Evolutionary conservation across 495 filamentous ascomycete genomes (phyloP), one percentile per base, ranked within the genome.

Genomic region (Haplographium delicatum): DNA sequence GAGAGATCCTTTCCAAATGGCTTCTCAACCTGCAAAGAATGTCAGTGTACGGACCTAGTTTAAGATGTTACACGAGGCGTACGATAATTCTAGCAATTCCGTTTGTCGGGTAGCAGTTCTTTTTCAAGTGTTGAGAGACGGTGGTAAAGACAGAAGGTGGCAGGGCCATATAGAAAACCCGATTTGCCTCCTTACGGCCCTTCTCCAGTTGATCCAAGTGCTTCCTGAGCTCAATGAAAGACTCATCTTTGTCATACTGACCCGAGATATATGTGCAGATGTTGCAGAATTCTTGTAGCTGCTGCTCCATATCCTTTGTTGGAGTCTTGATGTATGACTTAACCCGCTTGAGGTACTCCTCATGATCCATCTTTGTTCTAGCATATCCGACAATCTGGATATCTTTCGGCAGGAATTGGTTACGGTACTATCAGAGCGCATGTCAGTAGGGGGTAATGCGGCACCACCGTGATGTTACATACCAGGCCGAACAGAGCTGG

Each of bases 321-420:
- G 94, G 94, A 13, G 90, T 89, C 82, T 99, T 97, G 73, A 99
- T 99, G 71, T 96, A 93, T 50, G 90, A 95, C 72, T 86, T 90
- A 72, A 97, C 89, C 48, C 94, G 82, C 69, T 82, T 86, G 60
- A 96, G 75, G 72, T 87, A 97, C 68, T 97, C 94, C 56, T 88
- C 85, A 63, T 88, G 88, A 73, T 97, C 91, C 94, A 99, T 99
- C 75, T 95, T 95, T 57, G 94, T 99, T 64, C 94, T 83, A 55
- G 94, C 94, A 87, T 99, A 99, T 75, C 94, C 94, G 62, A 99
- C 82, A 65, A 99, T 96, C 66, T 84, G 87, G 71, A 96, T 91
- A 68, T 93, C 89, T 73, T 95, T 96, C 55, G 93, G 93, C 16
- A 97, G 86, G 76, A 97, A 98, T 67, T 95, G 89, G 74, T 98